A percentile compares a stretch with the other conserved stretches of the same genome.
phyloP scores from a whole-genome alignment of 2,329 filamentous ascomycete species.

The Monilinia aucupariae region DNA sequence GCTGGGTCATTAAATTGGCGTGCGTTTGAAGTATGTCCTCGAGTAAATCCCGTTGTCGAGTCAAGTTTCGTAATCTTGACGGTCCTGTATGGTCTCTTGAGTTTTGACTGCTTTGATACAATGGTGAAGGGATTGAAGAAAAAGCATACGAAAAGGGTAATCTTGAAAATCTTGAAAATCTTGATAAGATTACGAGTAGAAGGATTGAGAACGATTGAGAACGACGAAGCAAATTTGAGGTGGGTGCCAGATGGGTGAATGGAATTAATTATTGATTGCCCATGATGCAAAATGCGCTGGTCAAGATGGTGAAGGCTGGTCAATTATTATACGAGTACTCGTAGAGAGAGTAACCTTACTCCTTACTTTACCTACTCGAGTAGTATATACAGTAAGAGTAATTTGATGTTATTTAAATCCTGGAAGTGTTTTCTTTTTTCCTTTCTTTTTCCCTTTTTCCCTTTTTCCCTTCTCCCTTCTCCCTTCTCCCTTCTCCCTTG shows the following conservation, averaged over 20 bases:
- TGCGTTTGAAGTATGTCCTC: constrained; percentile 9
- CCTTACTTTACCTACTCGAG: no score
- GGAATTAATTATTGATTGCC: background rate
- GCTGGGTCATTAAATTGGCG: background rate
- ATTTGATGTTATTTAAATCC: background rate
- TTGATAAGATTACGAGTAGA: background rate
- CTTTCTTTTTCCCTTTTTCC: no score
- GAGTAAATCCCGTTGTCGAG: background rate
- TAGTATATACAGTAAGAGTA: no score
- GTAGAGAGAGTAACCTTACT: no score
- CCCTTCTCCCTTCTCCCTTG: no score
- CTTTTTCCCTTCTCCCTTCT: no score
- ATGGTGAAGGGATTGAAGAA: background rate
- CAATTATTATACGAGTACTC: no score
- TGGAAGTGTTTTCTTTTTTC: background rate
- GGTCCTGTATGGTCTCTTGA: background rate
- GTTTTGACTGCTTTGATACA: background rate
- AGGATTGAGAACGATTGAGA: background rate
- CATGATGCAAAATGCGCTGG: constrained; percentile 18
- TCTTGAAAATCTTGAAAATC: no score
- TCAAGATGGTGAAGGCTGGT: constrained; percentile 16
- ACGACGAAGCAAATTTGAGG: background rate
- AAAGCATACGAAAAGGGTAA: background rate
- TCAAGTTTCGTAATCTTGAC: background rate
- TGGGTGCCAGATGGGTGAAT: no score